Evolutionary conservation across 768 basidiomycete genomes (phyloP), one percentile per base, ranked within the genome.

Genomic region (Russula emetica): DNA sequence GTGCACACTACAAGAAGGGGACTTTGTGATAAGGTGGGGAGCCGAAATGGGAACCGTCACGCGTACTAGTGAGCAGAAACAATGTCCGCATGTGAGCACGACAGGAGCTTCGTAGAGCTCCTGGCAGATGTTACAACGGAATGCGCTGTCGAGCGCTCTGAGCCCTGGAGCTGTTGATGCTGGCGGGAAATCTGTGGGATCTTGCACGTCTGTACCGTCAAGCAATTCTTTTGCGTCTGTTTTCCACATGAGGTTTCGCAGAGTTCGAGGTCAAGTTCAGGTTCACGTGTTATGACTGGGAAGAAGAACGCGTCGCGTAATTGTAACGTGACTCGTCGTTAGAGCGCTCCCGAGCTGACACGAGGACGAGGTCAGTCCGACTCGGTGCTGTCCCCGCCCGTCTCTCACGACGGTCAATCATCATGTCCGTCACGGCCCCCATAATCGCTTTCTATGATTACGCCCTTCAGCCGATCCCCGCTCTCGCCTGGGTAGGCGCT

Each of bases 41-140:
- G n/a, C 40, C 14, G n/a, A 50, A 22, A 22, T 6, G 28, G 49
- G 40, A 44, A 54, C 11, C 47, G 22, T 52, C 40, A 24, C 30
- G 66, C 71, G 60, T 58, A 75, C 74, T 50, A 74, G 67, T 24
- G 72, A 74, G 69, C 78, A 79, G 70, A 78, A 79, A 3, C 74
- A 73, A 61, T 79, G 78, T 16, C 78, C 78, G 66, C 78, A 78
- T 6, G 71, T 61, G 42, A 79, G 73, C 36, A 72, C 69, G 58
- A 79, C 77, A 4, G 78, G 78, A 7, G 70, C 76, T 1, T 66
- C 68, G 58, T 74, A 76, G 20, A 75, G 69, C 40, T 77, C 76
- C 66, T 77, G 76, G 66, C 78, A 79, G 45, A 79, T 78, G 38
- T 75, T 74, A 62, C 78, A 79, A 44, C 75, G 70, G 28, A 77